Percentiles rank a stretch among this genome's conserved stretches.
phyloP scores from a whole-genome alignment of 805 yeast genomes.

The Sungouiella blattae region DNA sequence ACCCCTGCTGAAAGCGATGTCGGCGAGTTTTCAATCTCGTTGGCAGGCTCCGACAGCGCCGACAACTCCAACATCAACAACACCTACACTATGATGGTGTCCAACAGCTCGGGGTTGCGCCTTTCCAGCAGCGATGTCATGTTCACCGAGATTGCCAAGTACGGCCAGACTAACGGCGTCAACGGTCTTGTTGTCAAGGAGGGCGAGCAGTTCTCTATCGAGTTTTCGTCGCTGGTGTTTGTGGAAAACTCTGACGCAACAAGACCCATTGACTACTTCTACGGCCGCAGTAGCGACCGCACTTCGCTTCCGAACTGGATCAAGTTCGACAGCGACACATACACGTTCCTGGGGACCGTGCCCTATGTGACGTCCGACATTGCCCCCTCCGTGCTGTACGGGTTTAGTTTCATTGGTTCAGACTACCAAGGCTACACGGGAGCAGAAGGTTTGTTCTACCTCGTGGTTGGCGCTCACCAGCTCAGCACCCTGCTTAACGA shows the following conservation, averaged over 20 bases:
- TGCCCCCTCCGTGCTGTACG: slow-evolving; percentile 79
- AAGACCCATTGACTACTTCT: slow-evolving; percentile 57
- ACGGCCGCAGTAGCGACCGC: slow-evolving; percentile 77
- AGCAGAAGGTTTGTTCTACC: slow-evolving; percentile 62
- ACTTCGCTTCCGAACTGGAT: slow-evolving; percentile 93
- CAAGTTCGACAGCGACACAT: slow-evolving; percentile 54
- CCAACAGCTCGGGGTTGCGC: slow-evolving; percentile 53
- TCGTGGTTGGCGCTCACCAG: slow-evolving; percentile 86
- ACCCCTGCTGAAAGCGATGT: slow-evolving; percentile 51
- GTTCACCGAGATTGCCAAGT: slow-evolving; percentile 51
- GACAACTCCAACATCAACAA: slow-evolving; percentile 45
- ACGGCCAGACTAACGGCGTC: slow-evolving; percentile 75
- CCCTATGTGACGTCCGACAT: slow-evolving; percentile 81
- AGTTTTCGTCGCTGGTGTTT: slow-evolving; percentile 64
- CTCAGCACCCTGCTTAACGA: slow-evolving; percentile 63
- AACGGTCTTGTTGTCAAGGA: slow-evolving; percentile 73
- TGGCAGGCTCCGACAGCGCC: slow-evolving; percentile 64
- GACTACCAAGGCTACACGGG: slow-evolving; percentile 75
- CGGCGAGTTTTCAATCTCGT: slow-evolving; percentile 37
- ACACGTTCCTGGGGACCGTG: slow-evolving; percentile 81
- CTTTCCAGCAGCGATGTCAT: slow-evolving; percentile 42
- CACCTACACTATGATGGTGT: slow-evolving; percentile 57
- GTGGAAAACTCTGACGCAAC: slow-evolving; percentile 39
- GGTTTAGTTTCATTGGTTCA: slow-evolving; percentile 72
- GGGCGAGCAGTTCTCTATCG: slow-evolving; percentile 59